These are phyloP conservation scores for Lactarius deliciosus DNA, from an alignment of 768 basidiomycete genomes.

Conservation along the genomic window DNA sequence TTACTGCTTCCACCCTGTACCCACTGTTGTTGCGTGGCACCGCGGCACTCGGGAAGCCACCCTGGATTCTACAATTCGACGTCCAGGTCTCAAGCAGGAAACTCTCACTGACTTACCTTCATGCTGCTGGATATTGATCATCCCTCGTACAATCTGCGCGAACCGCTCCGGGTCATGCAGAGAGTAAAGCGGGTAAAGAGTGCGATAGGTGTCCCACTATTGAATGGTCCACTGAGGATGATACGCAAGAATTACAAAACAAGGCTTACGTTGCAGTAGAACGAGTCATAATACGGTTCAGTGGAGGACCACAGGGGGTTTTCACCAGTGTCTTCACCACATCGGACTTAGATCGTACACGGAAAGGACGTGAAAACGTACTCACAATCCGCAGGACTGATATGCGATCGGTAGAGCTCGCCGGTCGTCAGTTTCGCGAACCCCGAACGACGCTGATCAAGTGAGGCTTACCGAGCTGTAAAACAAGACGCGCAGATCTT, in stretches of 20 bases:
- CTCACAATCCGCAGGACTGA: slow-evolving; percentile 64
- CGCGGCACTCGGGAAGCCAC: slow-evolving; percentile 67
- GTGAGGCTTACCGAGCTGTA: slow-evolving; percentile 53
- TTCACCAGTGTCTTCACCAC: slow-evolving; percentile 54
- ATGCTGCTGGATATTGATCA: slow-evolving; percentile 66
- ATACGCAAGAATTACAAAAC: neutral
- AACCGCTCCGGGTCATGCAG: slow-evolving; percentile 62
- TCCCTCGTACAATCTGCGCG: slow-evolving; percentile 57
- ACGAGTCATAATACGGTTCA: slow-evolving; percentile 65
- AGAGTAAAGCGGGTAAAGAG: slow-evolving; percentile 60
- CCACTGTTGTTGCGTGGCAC: slow-evolving; percentile 50
- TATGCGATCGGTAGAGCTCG: slow-evolving; percentile 59
- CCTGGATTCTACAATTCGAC: slow-evolving; percentile 38
- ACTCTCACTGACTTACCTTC: slow-evolving; percentile 45
- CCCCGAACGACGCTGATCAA: neutral
- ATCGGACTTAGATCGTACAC: neutral
- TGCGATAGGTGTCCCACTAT: slow-evolving; percentile 73
- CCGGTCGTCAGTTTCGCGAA: neutral
- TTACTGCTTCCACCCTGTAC: slow-evolving; percentile 63
- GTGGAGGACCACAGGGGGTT: slow-evolving; percentile 63
- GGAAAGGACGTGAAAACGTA: neutral
- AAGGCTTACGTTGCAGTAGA: slow-evolving; percentile 62
- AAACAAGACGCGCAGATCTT: slow-evolving; percentile 53
- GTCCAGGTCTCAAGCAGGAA: neutral
- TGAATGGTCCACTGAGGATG: slow-evolving; percentile 29